Conservation (phyloP, 306 rosid species). For the Benincasa hispida region DNA sequence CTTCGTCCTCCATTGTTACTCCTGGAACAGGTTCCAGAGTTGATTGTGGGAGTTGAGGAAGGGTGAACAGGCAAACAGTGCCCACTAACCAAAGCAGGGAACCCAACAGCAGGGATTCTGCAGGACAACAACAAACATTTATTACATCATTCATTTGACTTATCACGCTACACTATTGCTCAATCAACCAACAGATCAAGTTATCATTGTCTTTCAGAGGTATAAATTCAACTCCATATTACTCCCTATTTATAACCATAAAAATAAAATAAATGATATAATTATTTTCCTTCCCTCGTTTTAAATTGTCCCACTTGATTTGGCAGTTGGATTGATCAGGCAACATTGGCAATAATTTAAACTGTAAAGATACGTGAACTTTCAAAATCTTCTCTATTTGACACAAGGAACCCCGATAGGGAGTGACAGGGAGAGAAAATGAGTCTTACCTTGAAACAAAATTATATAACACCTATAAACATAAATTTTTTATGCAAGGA, state of each 20-base stretch:
- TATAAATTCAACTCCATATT: not conserved
- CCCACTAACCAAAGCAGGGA: conserved; percentile 98
- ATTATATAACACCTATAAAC: not conserved
- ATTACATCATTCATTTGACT: conserved; percentile 2
- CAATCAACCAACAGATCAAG: not conserved
- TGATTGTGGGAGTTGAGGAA: conserved; percentile 25
- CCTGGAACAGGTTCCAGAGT: conserved; percentile 22
- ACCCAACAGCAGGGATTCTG: conserved; percentile 99
- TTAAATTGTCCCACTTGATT: not conserved
- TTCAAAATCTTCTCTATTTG: not conserved
- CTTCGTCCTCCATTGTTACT: conserved; percentile 25
- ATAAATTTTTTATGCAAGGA: not conserved
- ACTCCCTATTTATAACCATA: not conserved
- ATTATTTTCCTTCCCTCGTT: not conserved
- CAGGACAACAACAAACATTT: conserved; percentile 12
- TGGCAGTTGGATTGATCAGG: not conserved
- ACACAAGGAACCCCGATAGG: not conserved
- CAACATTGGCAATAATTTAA: not conserved
- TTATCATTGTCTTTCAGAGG: not conserved
- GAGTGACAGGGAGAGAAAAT: not conserved
- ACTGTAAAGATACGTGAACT: not conserved
- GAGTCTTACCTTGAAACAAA: not conserved
- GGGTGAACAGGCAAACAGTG: conserved; percentile 51
- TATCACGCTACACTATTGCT: not conserved
- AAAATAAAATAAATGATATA: too few species aligned